Base-by-base conservation (phyloP, 305 asterid genomes). In the Salvia sclarea region DNA sequence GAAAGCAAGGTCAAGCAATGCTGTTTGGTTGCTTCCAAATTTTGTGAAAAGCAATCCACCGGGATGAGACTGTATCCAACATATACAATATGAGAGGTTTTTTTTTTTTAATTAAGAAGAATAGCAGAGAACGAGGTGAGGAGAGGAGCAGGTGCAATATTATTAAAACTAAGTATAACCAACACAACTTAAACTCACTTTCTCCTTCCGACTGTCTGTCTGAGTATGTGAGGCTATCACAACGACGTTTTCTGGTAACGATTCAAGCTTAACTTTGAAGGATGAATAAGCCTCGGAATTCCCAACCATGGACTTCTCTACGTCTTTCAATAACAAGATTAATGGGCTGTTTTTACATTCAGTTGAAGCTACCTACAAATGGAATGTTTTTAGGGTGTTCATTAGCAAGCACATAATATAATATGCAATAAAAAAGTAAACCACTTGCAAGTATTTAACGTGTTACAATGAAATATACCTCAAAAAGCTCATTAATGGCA, bases 221-320 rank as follows among this genome's bases (percentile, higher is more conserved):
- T 91, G 96, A 67, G 86, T 76, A 80, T 87, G 95, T 54, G 93
- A 89, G 61, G 95, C 90, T 69, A 91, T 84, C 44, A 82, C 90
- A 13, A 91, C 93, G 37, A 91, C 76, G 68, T 88, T 91, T 71
- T 84, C 90, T 41, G 97, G 95, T 68, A 91, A 72, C 49, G 61
- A 77, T 66, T 91, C 97, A 63, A 91, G 96, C 84, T 85, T 84
- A 66, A 53, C 65, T 79, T 87, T 87, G 45, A 91, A 83, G 62
- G 83, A 73, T 25, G 82, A 75, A 81, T 83, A 83, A 53, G 87
- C 88, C 66, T 87, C 97, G 2, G 86, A 78, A 82, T 81, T 91
- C 61, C 86, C 93, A 47, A 72, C 80, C 93, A 87, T 61, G 59
- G 89, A 91, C 71, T 88, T 91, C 89, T 91, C 97, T 5, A 88